Evolutionary conservation across 306 rosid species (phyloP).

Genomic region (Begonia loranthoides): DNA sequence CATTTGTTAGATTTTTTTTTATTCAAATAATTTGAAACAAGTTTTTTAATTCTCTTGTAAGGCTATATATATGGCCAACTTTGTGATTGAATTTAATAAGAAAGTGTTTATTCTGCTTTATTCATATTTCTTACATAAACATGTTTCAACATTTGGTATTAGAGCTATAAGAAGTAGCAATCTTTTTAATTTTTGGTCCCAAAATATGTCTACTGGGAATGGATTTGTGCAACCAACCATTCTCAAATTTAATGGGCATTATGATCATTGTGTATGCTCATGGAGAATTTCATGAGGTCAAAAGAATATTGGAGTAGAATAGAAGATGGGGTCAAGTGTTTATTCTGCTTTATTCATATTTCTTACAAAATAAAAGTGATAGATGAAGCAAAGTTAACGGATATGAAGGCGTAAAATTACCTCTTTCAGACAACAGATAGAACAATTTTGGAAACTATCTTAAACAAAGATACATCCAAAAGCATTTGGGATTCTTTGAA

Average conservation of each 20-base stretch:
- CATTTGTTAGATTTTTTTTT: too few species aligned
- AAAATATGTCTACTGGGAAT: background rate
- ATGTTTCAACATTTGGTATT: too few species aligned
- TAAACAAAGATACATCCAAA: too few species aligned
- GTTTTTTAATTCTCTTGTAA: too few species aligned
- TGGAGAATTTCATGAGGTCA: too few species aligned
- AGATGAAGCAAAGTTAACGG: background rate
- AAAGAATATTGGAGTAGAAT: background rate
- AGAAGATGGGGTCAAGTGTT: background rate
- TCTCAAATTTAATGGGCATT: background rate
- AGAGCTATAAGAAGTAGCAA: too few species aligned
- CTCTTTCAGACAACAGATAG: background rate
- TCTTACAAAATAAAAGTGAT: background rate
- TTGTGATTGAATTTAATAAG: too few species aligned
- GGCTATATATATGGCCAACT: background rate
- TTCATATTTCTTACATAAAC: too few species aligned
- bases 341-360: background rate
- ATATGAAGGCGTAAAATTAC: background rate
- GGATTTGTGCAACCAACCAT: background rate
- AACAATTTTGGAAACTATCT: too few species aligned
- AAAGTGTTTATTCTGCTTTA: too few species aligned
- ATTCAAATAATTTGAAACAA: too few species aligned
- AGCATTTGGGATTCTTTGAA: too few species aligned
- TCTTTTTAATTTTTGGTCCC: background rate
- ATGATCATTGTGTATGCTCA: background rate